A percentile compares a stretch with the other conserved stretches of the same genome.
These are phyloP conservation scores for Schwanniomyces vanrijiae DNA, from an alignment of 805 yeast species.

Conservation along the genomic window DNA sequence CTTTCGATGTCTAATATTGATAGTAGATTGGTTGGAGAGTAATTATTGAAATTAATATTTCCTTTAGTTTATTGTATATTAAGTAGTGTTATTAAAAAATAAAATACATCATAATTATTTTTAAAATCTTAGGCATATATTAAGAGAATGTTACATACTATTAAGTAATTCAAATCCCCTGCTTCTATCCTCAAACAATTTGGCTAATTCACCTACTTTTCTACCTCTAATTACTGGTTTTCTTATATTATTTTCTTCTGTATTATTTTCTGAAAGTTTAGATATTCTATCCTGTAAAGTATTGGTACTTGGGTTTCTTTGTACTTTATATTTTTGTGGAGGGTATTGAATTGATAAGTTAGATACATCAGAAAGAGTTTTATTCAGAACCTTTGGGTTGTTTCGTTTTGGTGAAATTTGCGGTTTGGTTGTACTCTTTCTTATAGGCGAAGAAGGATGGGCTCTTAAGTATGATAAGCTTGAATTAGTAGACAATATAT, in stretches of 20 bases:
- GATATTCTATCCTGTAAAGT: background rate
- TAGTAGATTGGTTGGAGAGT: conserved; percentile 45
- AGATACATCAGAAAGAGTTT: conserved; percentile 18
- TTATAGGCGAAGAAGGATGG: conserved; percentile 6
- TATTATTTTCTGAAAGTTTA: background rate
- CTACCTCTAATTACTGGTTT: conserved; percentile 51
- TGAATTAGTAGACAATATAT: conserved; percentile 9
- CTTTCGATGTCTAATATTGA: conserved; percentile 46
- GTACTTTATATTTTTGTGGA: conserved; percentile 37
- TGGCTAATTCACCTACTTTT: conserved; percentile 63
- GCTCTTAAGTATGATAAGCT: conserved; percentile 5
- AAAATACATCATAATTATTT: background rate
- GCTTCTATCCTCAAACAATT: conserved; percentile 59
- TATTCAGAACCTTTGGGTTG: background rate
- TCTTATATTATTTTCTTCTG: conserved; percentile 10
- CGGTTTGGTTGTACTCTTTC: background rate
- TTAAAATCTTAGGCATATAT: background rate
- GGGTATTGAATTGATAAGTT: conserved; percentile 32
- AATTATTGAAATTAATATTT: conserved; percentile 2
- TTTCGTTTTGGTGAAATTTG: background rate
- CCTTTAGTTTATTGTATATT: conserved; percentile 1
- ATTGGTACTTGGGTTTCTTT: background rate
- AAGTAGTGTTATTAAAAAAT: background rate
- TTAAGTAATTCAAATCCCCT: conserved; percentile 38
- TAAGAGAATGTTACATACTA: conserved; percentile 16